These are phyloP conservation scores for Chrysoporthe austroafricana DNA, from an alignment of 2,329 filamentous ascomycete species.

Conservation along the genomic window DNA sequence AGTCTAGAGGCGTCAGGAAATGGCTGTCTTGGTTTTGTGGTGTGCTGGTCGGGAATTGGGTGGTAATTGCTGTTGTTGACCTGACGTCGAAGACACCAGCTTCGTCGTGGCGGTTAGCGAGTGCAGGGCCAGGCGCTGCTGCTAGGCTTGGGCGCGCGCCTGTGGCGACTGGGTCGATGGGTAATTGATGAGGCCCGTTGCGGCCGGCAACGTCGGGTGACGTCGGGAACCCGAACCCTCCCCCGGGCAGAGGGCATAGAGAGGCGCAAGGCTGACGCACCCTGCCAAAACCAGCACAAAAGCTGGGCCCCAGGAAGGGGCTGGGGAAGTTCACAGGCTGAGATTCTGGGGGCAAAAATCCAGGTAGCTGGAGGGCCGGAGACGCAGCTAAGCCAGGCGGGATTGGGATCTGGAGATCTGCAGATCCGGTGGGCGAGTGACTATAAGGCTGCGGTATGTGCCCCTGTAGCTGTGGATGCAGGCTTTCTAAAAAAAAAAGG, in stretches of 20 bases:
- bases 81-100: not conserved
- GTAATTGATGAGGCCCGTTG: slow-evolving; percentile 11
- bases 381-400: not conserved
- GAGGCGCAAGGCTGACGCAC: not conserved
- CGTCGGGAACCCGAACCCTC: slow-evolving; percentile 18
- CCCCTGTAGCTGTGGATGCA: not conserved
- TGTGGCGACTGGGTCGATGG: slow-evolving; percentile 2
- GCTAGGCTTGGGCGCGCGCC: not conserved
- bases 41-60: not conserved
- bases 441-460: not conserved
- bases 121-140: slow-evolving; percentile 1
- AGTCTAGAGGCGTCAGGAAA: not conserved
- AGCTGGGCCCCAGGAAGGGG: not conserved
- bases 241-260: slow-evolving; percentile 2
- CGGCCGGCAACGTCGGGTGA: slow-evolving; percentile 17
- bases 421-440: not conserved
- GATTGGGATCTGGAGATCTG: not conserved
- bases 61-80: not conserved
- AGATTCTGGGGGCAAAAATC: not conserved
- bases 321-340: not conserved
- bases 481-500: not conserved
- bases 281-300: not conserved
- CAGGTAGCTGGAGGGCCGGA: not conserved
- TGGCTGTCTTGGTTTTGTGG: not conserved
- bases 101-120: not conserved